A percentile compares a stretch with the other conserved stretches of the same genome.
These are phyloP conservation scores for Mariannaea elegans DNA, from an alignment of 2,329 filamentous ascomycete species.

Conservation along the genomic window DNA sequence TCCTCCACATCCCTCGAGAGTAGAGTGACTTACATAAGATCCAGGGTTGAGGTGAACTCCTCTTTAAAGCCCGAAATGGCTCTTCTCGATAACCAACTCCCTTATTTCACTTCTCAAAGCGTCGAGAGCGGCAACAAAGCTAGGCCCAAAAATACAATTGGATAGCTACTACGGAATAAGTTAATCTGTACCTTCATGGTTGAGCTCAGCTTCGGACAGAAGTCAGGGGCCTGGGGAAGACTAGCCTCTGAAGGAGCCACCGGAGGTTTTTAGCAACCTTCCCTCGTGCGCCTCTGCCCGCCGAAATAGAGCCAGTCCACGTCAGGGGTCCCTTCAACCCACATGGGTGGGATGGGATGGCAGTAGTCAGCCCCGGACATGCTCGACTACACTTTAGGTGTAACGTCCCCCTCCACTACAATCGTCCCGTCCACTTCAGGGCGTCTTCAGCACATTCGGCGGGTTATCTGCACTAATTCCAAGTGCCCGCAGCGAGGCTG, in stretches of 20 bases:
- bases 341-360: constrained; percentile 3
- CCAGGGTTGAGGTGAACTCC: no score
- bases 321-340: constrained; percentile 3
- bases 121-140: constrained; percentile 3
- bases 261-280: constrained; percentile 4
- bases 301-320: constrained; percentile 14
- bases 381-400: neutral
- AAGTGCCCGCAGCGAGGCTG: constrained; percentile 1
- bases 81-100: no score
- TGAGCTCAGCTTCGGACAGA: neutral
- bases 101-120: no score
- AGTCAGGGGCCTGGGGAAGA: neutral
- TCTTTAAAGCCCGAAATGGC: no score
- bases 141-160: neutral
- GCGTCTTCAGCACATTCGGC: constrained; percentile 13
- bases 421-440: constrained; percentile 2
- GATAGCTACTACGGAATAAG: no score
- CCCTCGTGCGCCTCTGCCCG: neutral
- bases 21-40: no score
- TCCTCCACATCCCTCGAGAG: no score
- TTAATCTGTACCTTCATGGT: no score
- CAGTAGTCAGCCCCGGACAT: constrained; percentile 15
- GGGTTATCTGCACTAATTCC: constrained; percentile 12
- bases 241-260: constrained; percentile 8
- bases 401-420: constrained; percentile 13